These are phyloP conservation scores for Knufia fluminis DNA, from an alignment of 2,329 filamentous ascomycete species.

Conservation along the genomic window DNA sequence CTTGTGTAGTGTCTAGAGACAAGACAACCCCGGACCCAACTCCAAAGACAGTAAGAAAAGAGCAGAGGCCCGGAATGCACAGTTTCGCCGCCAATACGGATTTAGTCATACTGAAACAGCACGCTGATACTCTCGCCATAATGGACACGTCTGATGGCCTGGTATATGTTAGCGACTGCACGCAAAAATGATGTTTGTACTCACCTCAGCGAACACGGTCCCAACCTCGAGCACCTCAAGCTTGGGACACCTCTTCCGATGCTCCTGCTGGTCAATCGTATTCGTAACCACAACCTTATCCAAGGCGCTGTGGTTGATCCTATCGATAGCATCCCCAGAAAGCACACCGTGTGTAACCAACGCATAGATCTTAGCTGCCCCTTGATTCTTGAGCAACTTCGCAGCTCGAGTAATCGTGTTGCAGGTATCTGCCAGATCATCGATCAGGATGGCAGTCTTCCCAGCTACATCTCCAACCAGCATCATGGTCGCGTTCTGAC, in stretches of 20 bases:
- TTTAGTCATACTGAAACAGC: constrained; percentile 75
- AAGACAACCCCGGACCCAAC: not conserved
- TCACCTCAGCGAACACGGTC: constrained; percentile 76
- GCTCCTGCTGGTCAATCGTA: constrained; percentile 79
- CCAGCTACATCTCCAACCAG: constrained; percentile 77
- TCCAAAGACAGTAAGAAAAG: not conserved
- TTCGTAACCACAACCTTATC: constrained; percentile 95
- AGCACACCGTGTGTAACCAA: constrained; percentile 91
- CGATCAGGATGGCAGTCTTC: constrained; percentile 78
- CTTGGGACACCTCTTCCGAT: constrained; percentile 70
- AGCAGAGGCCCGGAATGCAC: not conserved
- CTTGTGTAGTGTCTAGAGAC: not conserved
- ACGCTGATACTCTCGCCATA: constrained; percentile 97
- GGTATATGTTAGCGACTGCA: constrained; percentile 14
- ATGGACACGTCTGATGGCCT: constrained; percentile 87
- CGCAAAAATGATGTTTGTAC: constrained; percentile 17
- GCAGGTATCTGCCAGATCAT: constrained; percentile 89
- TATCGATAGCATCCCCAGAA: constrained; percentile 86
- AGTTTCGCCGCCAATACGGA: not conserved
- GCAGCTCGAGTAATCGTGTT: constrained; percentile 96
- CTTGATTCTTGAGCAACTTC: constrained; percentile 90
- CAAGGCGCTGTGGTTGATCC: constrained; percentile 85
- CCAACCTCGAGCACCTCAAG: constrained; percentile 86
- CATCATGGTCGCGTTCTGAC: constrained; percentile 80
- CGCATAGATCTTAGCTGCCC: constrained; percentile 80